These are phyloP conservation scores for Trichoderma atrobrunneum DNA, from an alignment of 2,329 filamentous ascomycete genomes.

Conservation along the genomic window DNA sequence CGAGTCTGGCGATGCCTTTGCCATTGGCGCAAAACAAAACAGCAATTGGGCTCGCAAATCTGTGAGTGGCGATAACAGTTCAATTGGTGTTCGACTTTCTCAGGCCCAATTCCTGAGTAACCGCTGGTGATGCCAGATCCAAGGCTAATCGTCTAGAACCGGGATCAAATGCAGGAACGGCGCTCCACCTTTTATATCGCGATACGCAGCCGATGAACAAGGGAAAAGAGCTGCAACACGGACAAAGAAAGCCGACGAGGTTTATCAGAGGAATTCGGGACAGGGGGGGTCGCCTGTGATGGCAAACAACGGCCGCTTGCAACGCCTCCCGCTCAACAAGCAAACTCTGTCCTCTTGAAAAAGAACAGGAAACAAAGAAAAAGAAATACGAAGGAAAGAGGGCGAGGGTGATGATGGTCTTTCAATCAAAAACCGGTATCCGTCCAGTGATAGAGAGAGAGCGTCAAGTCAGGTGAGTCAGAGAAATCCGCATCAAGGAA, in stretches of 20 bases:
- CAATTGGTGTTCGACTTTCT: neutral
- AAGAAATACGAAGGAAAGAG: neutral
- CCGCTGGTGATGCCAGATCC: neutral
- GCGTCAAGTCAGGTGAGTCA: conserved; percentile 1
- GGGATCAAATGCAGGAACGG: neutral
- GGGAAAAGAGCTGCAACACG: neutral
- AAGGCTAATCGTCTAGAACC: neutral
- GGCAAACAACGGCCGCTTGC: conserved; percentile 2
- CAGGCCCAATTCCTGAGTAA: neutral
- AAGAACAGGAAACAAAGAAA: neutral
- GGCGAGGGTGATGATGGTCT: neutral
- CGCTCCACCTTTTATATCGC: conserved; percentile 5
- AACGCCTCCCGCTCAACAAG: neutral
- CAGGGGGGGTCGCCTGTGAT: neutral
- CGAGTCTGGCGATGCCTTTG: conserved; percentile 8
- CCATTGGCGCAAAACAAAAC: neutral
- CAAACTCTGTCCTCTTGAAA: neutral
- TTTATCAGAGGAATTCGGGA: neutral
- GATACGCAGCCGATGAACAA: neutral
- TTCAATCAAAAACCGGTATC: neutral
- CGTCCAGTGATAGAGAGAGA: neutral
- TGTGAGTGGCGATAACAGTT: neutral
- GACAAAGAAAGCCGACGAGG: neutral
- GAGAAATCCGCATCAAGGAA: conserved; percentile 5
- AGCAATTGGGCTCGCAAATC: neutral